Evolutionary conservation across 2,329 filamentous ascomycete species (phyloP), one percentile per base, ranked within the genome.

Genomic region (Stylonectria norvegica): DNA sequence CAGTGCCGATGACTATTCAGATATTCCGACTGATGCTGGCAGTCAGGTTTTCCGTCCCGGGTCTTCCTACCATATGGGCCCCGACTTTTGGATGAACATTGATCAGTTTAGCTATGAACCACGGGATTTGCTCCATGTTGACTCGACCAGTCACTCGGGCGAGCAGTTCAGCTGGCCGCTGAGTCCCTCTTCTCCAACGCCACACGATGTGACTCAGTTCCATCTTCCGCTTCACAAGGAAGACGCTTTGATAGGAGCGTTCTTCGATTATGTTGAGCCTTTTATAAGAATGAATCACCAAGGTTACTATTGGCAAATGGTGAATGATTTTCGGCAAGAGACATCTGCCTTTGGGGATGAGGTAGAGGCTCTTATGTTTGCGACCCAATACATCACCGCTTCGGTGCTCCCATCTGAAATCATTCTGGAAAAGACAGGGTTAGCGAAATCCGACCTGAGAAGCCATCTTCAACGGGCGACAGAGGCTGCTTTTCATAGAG

Each of bases 321-420:
- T 49, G 4, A 25, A 34, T 14, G 43, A 43, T 4, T 49, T 41
- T 18, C 44, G 47, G 14, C 35, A 47, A 14, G 47, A 41, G 2
- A 40, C 38, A 1, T 44, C 37, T 16, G 23, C 34, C 14, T 43
- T 29, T 10, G 20, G 15, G 16, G 31, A 33, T 20, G 47, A 49
- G n/a, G 38, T 44, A 6, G 47, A 49, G 20, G 41, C 47, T 12
- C 36, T 49, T 12, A 47, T 49, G 34, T 47, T 49, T 20, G 40
- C 47, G 1, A 38, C 38, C 17, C 47, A 49, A 17, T 43, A 44
- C 28, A 40, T 47, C 15, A 40, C 47, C 12, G 43, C 41, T 3
- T 38, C 41, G 2, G 22, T 49, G 20, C 44, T 49, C 5, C 47
- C 47, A 4, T 36, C 38, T 4, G 5, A 23, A 4, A 12, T 47